Evolutionary conservation across 2,329 filamentous ascomycete genomes (phyloP), one percentile per base, ranked within the genome.

Genomic region (Trichoderma sp.): DNA sequence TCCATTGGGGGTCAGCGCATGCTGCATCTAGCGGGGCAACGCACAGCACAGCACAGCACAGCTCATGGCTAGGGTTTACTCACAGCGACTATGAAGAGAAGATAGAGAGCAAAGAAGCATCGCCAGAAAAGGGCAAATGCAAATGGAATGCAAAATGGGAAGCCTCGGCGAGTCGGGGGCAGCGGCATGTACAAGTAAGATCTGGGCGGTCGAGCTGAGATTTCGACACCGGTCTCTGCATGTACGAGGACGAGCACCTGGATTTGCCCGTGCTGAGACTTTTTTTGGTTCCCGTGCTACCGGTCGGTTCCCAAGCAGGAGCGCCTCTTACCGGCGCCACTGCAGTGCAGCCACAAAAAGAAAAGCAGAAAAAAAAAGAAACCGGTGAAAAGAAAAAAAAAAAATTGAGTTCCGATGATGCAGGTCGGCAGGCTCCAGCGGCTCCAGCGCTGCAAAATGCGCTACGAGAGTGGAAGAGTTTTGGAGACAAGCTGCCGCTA

Each of bases 61-160:
- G 57, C 57, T 6, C 11, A 36, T 15, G 57, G 57, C 67, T 39
- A 39, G 47, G 60, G 32, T 53, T 68, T 36, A 65, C 71, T 72
- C 60, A 72, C 71, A 72, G 71, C 34, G 71, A 72, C 71, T 24
- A 62, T 69, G 56, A 51, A 57, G 61, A 47, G 39, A 43, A 43
- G 3, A 39, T 3, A 63, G 32, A 32, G 28, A n/a, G 43, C 32
- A 36, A 62, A 34, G 57, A 63, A 63, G 43, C 47, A 68, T 67
- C 70, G 64, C 56, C 32, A 68, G 30, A 43, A 57, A 32, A 32
- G 66, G 64, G 64, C 32, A n/a, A 21, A 24, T 69, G 56, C 47
- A 53, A 43, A 43, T 43, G 39, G 15, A 51, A 51, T 21, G 43
- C 43, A 51, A 21, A 21, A 53, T 14, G 64, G 15, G 24, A 15